These are phyloP conservation scores for Ustilaginoidea virens DNA, from an alignment of 2,329 filamentous ascomycete species.

Conservation along the genomic window DNA sequence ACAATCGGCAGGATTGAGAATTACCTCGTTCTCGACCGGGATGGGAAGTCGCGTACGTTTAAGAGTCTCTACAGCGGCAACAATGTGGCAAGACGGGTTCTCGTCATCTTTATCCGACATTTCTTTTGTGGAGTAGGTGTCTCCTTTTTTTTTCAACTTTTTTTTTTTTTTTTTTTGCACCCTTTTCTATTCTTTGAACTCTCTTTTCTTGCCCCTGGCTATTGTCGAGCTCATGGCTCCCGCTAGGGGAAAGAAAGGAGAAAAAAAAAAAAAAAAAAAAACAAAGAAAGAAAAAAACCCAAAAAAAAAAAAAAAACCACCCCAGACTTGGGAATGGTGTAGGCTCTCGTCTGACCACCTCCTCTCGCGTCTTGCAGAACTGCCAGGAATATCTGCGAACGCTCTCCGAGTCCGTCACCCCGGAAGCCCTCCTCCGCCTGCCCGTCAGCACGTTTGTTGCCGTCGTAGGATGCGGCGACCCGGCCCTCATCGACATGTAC, in stretches of 20 bases:
- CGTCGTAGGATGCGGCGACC: slow-evolving; percentile 59
- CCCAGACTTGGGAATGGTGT: no score
- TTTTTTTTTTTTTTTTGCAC: background rate
- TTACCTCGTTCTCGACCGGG: slow-evolving; percentile 43
- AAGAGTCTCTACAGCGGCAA: slow-evolving; percentile 44
- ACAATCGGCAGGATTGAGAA: slow-evolving; percentile 35
- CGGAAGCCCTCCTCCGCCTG: slow-evolving; percentile 30
- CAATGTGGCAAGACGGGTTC: slow-evolving; percentile 38
- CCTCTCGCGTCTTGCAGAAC: slow-evolving; percentile 45
- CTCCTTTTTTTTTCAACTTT: slow-evolving; percentile 1
- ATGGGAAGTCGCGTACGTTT: slow-evolving; percentile 45
- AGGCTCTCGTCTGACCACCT: no score
- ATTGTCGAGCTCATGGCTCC: no score
- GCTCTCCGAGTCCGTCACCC: slow-evolving; percentile 42
- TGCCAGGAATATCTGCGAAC: slow-evolving; percentile 61
- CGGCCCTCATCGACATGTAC: slow-evolving; percentile 53
- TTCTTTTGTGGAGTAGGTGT: slow-evolving; percentile 63
- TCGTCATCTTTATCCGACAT: slow-evolving; percentile 62
- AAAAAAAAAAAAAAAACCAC: no score
- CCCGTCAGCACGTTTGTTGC: slow-evolving; percentile 46
- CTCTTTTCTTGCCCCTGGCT: no score
- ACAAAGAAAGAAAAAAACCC: no score
- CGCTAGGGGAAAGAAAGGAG: no score
- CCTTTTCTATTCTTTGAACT: no score
- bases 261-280: no score